phyloP scores from a whole-genome alignment of 306 rosid genomes.

The Castanea sativa region DNA sequence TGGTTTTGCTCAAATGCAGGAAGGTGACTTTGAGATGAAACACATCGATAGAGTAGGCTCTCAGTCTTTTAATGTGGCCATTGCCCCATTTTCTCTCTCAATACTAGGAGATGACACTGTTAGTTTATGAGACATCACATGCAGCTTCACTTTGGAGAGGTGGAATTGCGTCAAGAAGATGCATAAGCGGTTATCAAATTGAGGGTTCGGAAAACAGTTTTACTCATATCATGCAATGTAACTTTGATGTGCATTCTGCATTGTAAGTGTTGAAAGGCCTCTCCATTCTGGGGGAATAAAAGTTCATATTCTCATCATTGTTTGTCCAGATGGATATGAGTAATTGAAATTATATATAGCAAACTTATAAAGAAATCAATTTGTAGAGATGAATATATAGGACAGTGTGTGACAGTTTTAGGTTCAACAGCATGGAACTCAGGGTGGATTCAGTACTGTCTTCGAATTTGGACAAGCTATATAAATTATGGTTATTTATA shows the following conservation, averaged over 20 bases:
- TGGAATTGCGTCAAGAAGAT: not conserved
- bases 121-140: slow-evolving; percentile 23
- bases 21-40: slow-evolving; percentile 68
- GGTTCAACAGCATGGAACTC: too few species aligned
- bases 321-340: not conserved
- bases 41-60: slow-evolving; percentile 45
- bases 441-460: too few species aligned
- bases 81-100: slow-evolving; percentile 58
- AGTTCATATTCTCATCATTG: not conserved
- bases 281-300: not conserved
- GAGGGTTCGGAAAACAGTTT: not conserved
- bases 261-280: not conserved
- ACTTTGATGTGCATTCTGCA: slow-evolving; percentile 3
- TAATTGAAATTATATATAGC: not conserved
- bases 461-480: too few species aligned
- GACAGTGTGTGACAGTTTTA: not conserved
- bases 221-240: not conserved
- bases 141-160: not conserved
- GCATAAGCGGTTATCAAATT: not conserved
- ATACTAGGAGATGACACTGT: slow-evolving; percentile 44
- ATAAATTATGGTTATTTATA: too few species aligned
- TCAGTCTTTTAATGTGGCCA: slow-evolving; percentile 47
- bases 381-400: slow-evolving; percentile 24
- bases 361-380: slow-evolving; percentile 1
- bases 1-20: slow-evolving; percentile 35